Evolutionary conservation across 306 rosid species (phyloP), one percentile per base, ranked within the genome.

Genomic region (Medicago arabica): DNA sequence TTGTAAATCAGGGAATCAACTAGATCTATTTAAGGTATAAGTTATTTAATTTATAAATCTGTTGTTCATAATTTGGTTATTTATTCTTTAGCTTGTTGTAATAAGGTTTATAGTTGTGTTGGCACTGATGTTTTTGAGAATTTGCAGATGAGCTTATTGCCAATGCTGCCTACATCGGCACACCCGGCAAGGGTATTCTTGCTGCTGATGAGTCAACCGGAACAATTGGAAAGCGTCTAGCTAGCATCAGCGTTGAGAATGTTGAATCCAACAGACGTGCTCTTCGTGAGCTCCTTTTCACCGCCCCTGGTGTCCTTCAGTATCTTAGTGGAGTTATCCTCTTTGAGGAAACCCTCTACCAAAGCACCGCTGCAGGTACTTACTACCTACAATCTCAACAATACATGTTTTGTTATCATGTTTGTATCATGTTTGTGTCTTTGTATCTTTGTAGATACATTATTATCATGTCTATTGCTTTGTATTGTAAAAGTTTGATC

Each of bases 181-280:
- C 86, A 18, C 86, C 86, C 9, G 86, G 83, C 6, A 83, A 83
- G 77, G 86, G 86, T 68, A 83, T 83, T 78, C 86, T 83, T 62
- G 83, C 83, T 74, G 83, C 86, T 51, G 86, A 83, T 78, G 86
- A 82, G 63, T 82, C 86, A 43, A 82, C 83, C 0, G 83, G 83
- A 51, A 78, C 86, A 11, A 83, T 83, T 6, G 86, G 86, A 0
- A 78, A 78, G 77, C 83, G 86, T 74, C 53, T 83, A 31, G 9
- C 83, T 21, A 78, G 86, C 83, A 83, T 83, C 77, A 83, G 1
- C n/a, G 83, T 83, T 0, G 83, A 83, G 80, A 83, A 83, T 15
- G 77, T 78, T 36, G 86, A 83, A 53, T 4, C 77, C n/a, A 83
- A 83, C 74, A 73, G 86, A 31, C 86, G 80, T 62, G 77, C 86